Evolutionary conservation across 2,329 filamentous ascomycete genomes (phyloP), one percentile per base, ranked within the genome.

Genomic region (Neonectria faginata): DNA sequence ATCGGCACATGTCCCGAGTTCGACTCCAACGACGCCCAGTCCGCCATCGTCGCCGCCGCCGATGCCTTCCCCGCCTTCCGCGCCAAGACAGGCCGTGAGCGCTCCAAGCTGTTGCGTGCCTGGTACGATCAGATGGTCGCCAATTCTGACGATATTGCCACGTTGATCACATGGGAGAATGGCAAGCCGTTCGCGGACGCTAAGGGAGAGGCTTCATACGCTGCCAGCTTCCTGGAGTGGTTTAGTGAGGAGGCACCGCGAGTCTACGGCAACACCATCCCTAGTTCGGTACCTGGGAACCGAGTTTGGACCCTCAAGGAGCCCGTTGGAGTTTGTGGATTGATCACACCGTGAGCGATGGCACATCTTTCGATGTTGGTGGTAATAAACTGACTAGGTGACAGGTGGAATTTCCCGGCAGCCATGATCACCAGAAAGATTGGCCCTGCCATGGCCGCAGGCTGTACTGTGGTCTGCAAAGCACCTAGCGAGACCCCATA

Each of bases 401-500:
- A 9, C 39, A 86, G 85, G 60, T 96, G 93, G 93, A 97, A 97
- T 80, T 97, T 97, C 74, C 91, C 91, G 12, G 88, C 90, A 3
- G 90, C 90, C 54, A 93, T 93, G 91, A 88, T 92, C 68, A 91
- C 89, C 7, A 82, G 89, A 64, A 92, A 92, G 78, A 84, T 89
- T 55, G 89, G 87, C 2, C 88, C 92, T 2, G 92, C 92, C 9
- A 85, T 98, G 60, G 96, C 96, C 18, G 94, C 94, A n/a, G 96
- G 96, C 63, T 98, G 95, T 81, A 97, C 95, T 0, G 92, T 97
- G 2, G 94, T 98, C 2, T 90, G 90, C 73, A 99, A 99, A 79
- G 91, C 94, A 16, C 94, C 95, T 1, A 90, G 91, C 53, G 95
- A 98, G 83, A 97, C 96, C 1, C 96, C 95, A 0, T 96, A 95